Percentiles rank a stretch among this genome's conserved stretches.
phyloP scores from a whole-genome alignment of 176 grass and related monocot genomes.

The Alloteropsis semialata region DNA sequence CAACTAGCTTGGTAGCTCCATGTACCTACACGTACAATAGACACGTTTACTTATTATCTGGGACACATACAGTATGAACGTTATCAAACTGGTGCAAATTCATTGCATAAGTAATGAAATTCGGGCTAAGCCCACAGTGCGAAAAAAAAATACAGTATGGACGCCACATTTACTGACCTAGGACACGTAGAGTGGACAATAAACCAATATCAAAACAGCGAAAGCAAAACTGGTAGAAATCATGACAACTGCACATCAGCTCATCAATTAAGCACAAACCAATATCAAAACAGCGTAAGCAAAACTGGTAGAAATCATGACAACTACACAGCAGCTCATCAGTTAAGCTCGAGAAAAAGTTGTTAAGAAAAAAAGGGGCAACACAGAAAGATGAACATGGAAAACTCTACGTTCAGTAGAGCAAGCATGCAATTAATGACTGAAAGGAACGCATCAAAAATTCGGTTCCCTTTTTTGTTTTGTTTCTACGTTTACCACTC shows the following conservation, averaged over 20 bases:
- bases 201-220: background rate
- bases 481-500: constrained; percentile 26
- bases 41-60: background rate
- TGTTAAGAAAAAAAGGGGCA: background rate
- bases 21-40: background rate
- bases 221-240: background rate
- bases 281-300: too few species aligned
- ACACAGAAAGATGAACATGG: background rate
- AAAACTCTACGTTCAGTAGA: constrained; percentile 17
- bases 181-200: background rate
- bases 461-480: constrained; percentile 54
- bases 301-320: too few species aligned
- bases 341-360: background rate
- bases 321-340: too few species aligned
- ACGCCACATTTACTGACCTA: background rate
- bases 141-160: too few species aligned
- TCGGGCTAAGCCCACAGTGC: too few species aligned
- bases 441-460: constrained; percentile 62
- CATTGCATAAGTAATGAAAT: too few species aligned
- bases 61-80: background rate
- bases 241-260: background rate
- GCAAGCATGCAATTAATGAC: constrained; percentile 32
- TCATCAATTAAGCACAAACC: too few species aligned
- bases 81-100: too few species aligned
- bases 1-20: background rate